Conservation (phyloP, 1,139 yeast genomes). For the Scheffersomyces illinoinensis region DNA sequence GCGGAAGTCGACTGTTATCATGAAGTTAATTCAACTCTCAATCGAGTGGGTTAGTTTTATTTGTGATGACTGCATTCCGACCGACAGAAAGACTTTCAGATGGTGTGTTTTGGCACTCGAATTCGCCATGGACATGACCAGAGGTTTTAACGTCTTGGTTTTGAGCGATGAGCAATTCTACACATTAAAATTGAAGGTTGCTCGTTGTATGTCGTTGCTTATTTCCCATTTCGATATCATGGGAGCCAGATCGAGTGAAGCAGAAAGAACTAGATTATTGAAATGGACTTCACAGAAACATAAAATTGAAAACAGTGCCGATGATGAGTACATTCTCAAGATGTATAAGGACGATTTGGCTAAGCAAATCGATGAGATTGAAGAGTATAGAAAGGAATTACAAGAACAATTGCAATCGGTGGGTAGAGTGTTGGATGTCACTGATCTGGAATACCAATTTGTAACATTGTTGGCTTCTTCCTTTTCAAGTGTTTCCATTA, state of each 20-base stretch:
- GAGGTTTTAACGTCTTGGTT: conserved; percentile 85
- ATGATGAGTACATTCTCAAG: conserved; percentile 59
- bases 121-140: conserved; percentile 93
- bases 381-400: conserved; percentile 51
- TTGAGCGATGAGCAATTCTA: conserved; percentile 77
- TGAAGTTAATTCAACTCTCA: conserved; percentile 72
- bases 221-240: conserved; percentile 96
- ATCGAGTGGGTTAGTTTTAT: conserved; percentile 92
- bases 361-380: conserved; percentile 60
- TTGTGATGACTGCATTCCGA: conserved; percentile 92
- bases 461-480: conserved; percentile 86
- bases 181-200: conserved; percentile 75
- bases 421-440: conserved; percentile 87
- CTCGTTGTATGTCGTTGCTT: conserved; percentile 90
- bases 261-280: conserved; percentile 58
- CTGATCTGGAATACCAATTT: conserved; percentile 84
- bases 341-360: conserved; percentile 61
- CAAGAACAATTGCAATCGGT: conserved; percentile 56
- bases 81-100: conserved; percentile 85
- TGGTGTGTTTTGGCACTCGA: conserved; percentile 97
- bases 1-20: conserved; percentile 67
- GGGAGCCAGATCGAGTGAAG: conserved; percentile 95
- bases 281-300: conserved; percentile 54
- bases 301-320: conserved; percentile 52
- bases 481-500: conserved; percentile 84